These are phyloP conservation scores for Talaromyces sp. DNA, from an alignment of 2,329 filamentous ascomycete genomes.

Conservation along the genomic window DNA sequence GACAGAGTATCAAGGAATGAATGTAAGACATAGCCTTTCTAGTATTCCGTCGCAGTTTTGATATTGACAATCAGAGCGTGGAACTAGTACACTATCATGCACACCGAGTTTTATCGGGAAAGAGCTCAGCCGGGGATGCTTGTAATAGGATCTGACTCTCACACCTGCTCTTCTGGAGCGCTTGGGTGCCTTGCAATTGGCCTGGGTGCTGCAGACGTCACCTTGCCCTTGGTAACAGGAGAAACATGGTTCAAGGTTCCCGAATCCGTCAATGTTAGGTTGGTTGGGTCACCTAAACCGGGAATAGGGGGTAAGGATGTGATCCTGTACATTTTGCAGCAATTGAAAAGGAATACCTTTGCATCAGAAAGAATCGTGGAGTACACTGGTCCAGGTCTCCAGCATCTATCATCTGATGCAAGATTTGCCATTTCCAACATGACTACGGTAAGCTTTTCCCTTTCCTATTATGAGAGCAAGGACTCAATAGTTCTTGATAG, in stretches of 20 bases:
- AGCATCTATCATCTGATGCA: conserved; percentile 42
- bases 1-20: conserved; percentile 44
- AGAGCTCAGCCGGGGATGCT: conserved; percentile 46
- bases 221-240: conserved; percentile 45
- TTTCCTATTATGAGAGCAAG: too few species aligned
- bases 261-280: conserved; percentile 41
- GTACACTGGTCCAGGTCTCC: conserved; percentile 43
- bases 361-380: conserved; percentile 47
- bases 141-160: conserved; percentile 46
- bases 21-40: conserved; percentile 23
- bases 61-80: background rate
- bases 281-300: conserved; percentile 35
- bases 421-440: conserved; percentile 50
- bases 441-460: conserved; percentile 32
- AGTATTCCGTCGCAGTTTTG: too few species aligned
- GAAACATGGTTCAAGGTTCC: conserved; percentile 50
- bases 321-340: conserved; percentile 45
- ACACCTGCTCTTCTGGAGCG: conserved; percentile 47
- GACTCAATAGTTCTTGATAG: background rate
- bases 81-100: conserved; percentile 42
- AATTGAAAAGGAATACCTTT: conserved; percentile 48
- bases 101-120: conserved; percentile 48
- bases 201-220: conserved; percentile 47
- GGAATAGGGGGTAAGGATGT: conserved; percentile 48
- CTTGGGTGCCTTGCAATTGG: conserved; percentile 46